phyloP scores from a whole-genome alignment of 2,329 filamentous ascomycete species.

The Aureobasidium zeae region DNA sequence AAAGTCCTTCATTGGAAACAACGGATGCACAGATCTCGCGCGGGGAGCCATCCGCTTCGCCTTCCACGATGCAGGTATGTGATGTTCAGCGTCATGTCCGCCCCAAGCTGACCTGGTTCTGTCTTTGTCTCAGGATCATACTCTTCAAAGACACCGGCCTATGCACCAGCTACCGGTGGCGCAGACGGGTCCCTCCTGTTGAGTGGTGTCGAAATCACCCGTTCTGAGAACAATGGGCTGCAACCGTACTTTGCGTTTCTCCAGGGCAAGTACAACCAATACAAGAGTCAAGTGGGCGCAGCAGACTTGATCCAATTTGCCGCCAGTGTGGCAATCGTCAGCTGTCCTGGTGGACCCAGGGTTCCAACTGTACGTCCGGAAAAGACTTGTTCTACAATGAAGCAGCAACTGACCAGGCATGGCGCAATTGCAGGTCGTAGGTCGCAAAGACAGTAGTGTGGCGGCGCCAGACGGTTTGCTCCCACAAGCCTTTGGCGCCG shows the following conservation, averaged over 20 bases:
- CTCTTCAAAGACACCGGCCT: constrained; percentile 19
- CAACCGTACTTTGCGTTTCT: constrained; percentile 33
- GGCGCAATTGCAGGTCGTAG: constrained; percentile 36
- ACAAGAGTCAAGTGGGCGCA: constrained; percentile 32
- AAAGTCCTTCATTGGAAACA: constrained; percentile 21
- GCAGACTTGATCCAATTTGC: constrained; percentile 46
- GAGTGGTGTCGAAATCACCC: constrained; percentile 31
- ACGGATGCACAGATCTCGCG: constrained; percentile 27
- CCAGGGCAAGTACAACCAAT: constrained; percentile 29
- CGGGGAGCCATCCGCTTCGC: constrained; percentile 28
- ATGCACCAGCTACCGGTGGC: constrained; percentile 32
- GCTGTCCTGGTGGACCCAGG: constrained; percentile 44
- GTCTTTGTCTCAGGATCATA: constrained; percentile 19
- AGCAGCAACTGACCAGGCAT: not conserved
- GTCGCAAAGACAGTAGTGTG: constrained; percentile 30
- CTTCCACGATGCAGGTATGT: constrained; percentile 33
- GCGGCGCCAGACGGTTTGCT: constrained; percentile 29
- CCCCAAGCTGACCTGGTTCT: not conserved
- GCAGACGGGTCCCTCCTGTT: constrained; percentile 41
- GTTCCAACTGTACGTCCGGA: constrained; percentile 27
- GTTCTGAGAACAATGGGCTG: constrained; percentile 28
- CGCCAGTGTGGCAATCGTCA: constrained; percentile 37
- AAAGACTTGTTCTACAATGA: not conserved
- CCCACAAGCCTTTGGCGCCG: constrained; percentile 29
- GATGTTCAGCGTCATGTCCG: not conserved